Percentiles rank a stretch among this genome's conserved stretches.
Conservation (phyloP, 805 yeast species). For the Candida germanica region DNA sequence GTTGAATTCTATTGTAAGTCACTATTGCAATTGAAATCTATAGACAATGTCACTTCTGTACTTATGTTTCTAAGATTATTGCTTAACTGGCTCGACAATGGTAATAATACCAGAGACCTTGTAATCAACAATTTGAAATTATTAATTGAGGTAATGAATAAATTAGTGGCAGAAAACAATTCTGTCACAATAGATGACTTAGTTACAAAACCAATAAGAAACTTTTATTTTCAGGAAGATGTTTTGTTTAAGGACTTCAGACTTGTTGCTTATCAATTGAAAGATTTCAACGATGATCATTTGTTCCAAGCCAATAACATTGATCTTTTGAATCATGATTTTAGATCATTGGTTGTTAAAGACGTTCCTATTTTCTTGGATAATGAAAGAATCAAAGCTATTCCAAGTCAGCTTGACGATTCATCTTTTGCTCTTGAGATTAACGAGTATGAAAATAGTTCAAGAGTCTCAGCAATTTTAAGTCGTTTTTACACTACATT, state of each 20-base stretch:
- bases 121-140: not conserved
- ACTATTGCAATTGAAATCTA: not conserved
- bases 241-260: conserved; percentile 57
- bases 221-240: conserved; percentile 62
- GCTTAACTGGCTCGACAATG: conserved; percentile 48
- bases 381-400: conserved; percentile 2
- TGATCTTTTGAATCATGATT: conserved; percentile 23
- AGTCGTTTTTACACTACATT: conserved; percentile 8
- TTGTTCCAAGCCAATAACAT: conserved; percentile 30
- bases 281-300: conserved; percentile 59
- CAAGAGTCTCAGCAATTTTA: conserved; percentile 26
- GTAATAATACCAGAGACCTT: not conserved
- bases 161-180: conserved; percentile 8
- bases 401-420: not conserved
- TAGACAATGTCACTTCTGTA: not conserved
- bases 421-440: conserved; percentile 7
- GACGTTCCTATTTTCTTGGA: conserved; percentile 15
- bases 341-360: conserved; percentile 9
- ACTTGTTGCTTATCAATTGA: conserved; percentile 50
- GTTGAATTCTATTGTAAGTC: conserved; percentile 8
- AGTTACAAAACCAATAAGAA: conserved; percentile 42
- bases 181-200: conserved; percentile 1
- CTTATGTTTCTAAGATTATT: conserved; percentile 41
- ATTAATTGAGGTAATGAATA: conserved; percentile 12
- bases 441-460: conserved; percentile 23